Conservation (phyloP, 2,329 filamentous ascomycete genomes). For the Aquanectria penicillioides region DNA sequence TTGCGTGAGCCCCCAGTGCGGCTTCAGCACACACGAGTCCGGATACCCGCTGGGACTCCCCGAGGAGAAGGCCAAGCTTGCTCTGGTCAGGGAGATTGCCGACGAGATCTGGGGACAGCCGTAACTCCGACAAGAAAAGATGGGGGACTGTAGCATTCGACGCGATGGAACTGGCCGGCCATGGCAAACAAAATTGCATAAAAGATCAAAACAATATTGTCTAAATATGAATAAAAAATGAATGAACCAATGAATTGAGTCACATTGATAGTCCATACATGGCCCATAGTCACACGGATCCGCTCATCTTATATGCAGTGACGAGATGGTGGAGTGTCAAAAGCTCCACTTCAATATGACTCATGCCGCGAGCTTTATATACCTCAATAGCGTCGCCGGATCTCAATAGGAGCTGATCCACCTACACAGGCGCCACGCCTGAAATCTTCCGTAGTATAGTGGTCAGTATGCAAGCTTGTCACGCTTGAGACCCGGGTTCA, state of each 20-base stretch:
- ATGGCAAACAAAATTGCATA: too few relatives aligned
- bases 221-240: too few relatives aligned
- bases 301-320: not conserved
- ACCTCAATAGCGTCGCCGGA: rapidly evolving
- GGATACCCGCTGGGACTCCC: constrained; percentile 76
- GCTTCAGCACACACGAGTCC: constrained; percentile 78
- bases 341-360: not conserved
- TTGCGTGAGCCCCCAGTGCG: constrained; percentile 76
- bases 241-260: too few relatives aligned
- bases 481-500: constrained; percentile 40
- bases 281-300: too few relatives aligned
- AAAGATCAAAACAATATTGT: too few relatives aligned
- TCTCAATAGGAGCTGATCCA: constrained; percentile 25
- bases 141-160: too few relatives aligned
- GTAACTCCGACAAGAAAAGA: constrained; percentile 13
- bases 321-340: too few relatives aligned
- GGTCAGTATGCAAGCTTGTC: constrained; percentile 37
- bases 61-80: constrained; percentile 79
- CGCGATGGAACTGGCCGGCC: too few relatives aligned
- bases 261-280: too few relatives aligned
- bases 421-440: constrained; percentile 28
- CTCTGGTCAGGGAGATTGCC: constrained; percentile 75
- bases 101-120: constrained; percentile 72
- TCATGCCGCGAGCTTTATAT: constrained; percentile 9
- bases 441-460: constrained; percentile 37